These are phyloP conservation scores for Ormosia emarginata DNA, from an alignment of 306 rosid species.

Conservation along the genomic window DNA sequence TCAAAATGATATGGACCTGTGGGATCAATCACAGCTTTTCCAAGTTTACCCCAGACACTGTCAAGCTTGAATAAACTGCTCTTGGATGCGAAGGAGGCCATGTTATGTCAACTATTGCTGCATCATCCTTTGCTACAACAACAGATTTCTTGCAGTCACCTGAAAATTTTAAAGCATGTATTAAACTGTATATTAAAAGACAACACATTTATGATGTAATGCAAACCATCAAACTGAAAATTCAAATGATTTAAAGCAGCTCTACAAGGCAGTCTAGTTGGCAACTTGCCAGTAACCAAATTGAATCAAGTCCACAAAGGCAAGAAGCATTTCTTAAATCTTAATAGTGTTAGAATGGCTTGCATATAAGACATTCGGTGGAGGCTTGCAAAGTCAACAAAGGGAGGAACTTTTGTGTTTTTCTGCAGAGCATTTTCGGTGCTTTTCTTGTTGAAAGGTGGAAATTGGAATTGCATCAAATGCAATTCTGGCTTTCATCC, in stretches of 20 bases:
- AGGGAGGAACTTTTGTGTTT: too few species aligned
- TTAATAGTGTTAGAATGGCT: too few species aligned
- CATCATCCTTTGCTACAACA: slow-evolving; percentile 34
- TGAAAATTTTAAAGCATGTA: neutral
- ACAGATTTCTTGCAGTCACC: slow-evolving; percentile 41
- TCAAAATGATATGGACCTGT: slow-evolving; percentile 32
- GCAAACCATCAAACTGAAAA: neutral
- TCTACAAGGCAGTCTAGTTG: too few species aligned
- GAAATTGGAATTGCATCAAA: too few species aligned
- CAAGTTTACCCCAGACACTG: slow-evolving; percentile 32
- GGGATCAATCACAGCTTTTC: slow-evolving; percentile 41
- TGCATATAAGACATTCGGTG: too few species aligned
- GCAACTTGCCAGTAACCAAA: too few species aligned
- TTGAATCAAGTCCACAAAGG: too few species aligned
- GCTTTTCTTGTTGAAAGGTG: too few species aligned
- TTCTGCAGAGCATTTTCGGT: too few species aligned
- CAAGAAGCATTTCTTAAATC: too few species aligned
- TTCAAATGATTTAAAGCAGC: neutral
- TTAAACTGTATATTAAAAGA: neutral
- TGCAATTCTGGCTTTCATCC: too few species aligned
- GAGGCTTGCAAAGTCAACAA: too few species aligned
- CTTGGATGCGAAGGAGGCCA: slow-evolving; percentile 43
- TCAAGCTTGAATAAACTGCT: slow-evolving; percentile 50
- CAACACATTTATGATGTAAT: neutral
- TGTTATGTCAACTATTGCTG: slow-evolving; percentile 39